Base-by-base conservation (phyloP, 495 filamentous ascomycete genomes). In the Aspergillus kassunensis region DNA sequence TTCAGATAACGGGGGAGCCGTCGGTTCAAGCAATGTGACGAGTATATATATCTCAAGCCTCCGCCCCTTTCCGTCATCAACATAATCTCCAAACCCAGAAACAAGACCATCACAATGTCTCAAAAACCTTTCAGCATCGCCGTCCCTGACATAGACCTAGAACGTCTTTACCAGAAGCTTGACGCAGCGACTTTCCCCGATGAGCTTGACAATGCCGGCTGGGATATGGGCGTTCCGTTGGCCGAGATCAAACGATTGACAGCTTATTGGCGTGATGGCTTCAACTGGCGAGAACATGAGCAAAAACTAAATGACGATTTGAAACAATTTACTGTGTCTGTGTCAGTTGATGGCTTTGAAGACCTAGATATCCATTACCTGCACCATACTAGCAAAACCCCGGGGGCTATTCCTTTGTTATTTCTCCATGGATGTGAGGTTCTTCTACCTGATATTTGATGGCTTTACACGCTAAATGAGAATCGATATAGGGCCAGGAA, bases 401-500 rank as follows among this genome's bases (percentile, higher is more conserved):
- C 63, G 9, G 64, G 73, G 45, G 80, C 81, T 7, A 66, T 85
- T 49, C 84, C 57, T 10, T 40, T 40, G 10, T 6, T 12, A 21
- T 40, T 21, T 24, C 18, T 40, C 21, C 39, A 42, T 44, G 78
- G 80, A 25, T 88, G 80, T 77, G 70, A 35, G 23, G 8, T 18
- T 16, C 12, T 16, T 19, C 31, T 29, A 5, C 9, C 1, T 20
- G 23, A 34, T 25, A 21, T 41, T 30, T 30, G 13, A 27, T 53
- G 37, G 13, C 42, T n/a, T 21, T 33, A 4, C 23, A 44, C 50
- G n/a, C 51, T 30, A 33, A 30, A 16, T 43, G 12, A 51, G 12
- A 13, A 51, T 21, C 8, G 12, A 10, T 37, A 15, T 37, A 82
- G 79, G 87, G 72, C 88, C 88, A 8, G 81, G 89, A 11, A 82